Conservation (phyloP, 345 rosid species). For the Aegle marmelos region DNA sequence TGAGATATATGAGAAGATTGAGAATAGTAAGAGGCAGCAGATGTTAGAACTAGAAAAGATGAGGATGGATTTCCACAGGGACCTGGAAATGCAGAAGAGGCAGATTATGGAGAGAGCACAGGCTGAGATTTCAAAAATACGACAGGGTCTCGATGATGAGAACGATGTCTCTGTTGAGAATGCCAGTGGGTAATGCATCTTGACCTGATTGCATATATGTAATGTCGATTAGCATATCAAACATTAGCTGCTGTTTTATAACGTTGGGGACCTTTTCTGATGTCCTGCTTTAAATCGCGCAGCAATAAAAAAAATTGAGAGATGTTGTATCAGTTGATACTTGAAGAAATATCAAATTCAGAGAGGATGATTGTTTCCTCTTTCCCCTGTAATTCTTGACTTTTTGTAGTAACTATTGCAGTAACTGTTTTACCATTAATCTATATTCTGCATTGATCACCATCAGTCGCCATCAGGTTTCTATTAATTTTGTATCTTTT, state of each 20-base stretch:
- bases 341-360: conserved; percentile 12
- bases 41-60: conserved; percentile 89
- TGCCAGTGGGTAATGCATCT: conserved; percentile 48
- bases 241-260: conserved; percentile 32
- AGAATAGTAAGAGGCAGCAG: conserved; percentile 75
- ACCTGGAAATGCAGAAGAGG: conserved; percentile 83
- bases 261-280: conserved; percentile 10
- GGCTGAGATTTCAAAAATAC: conserved; percentile 75
- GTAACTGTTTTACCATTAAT: not conserved
- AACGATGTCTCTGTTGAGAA: conserved; percentile 57
- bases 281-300: conserved; percentile 4
- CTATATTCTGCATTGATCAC: not conserved
- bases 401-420: not conserved
- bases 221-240: conserved; percentile 7
- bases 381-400: not conserved
- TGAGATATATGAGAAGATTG: conserved; percentile 87
- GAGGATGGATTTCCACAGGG: conserved; percentile 89
- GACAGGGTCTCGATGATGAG: conserved; percentile 45
- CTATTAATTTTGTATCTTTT: no score
- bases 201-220: not conserved
- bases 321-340: conserved; percentile 18
- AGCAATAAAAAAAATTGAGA: conserved; percentile 18
- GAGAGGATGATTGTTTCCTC: conserved; percentile 8
- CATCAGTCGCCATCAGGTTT: not conserved
- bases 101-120: conserved; percentile 84